A percentile compares a stretch with the other conserved stretches of the same genome.
Conservation (phyloP, 805 yeast species). For the Priceomyces medius region DNA sequence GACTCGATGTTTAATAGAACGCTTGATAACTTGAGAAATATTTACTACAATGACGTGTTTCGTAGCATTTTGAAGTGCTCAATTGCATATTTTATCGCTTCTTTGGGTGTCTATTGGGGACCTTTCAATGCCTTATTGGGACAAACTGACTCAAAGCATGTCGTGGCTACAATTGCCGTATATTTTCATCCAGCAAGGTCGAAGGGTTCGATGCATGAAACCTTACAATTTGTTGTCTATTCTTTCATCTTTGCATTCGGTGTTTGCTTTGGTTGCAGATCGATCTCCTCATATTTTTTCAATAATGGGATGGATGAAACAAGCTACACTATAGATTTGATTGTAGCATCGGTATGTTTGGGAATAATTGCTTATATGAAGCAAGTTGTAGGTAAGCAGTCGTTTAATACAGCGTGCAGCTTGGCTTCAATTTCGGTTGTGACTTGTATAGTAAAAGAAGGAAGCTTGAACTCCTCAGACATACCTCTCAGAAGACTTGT, state of each 20-base stretch:
- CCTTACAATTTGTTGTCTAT: conserved; percentile 57
- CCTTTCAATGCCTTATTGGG: conserved; percentile 56
- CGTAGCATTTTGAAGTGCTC: conserved; percentile 59
- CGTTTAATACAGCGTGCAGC: conserved; percentile 80
- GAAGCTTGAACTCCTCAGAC: conserved; percentile 55
- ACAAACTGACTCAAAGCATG: conserved; percentile 69
- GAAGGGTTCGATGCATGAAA: conserved; percentile 77
- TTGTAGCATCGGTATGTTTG: conserved; percentile 52
- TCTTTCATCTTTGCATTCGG: conserved; percentile 54
- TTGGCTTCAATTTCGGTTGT: conserved; percentile 70
- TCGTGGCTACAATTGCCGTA: conserved; percentile 78
- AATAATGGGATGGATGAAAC: conserved; percentile 45
- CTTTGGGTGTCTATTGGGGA: conserved; percentile 64
- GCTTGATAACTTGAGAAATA: neutral
- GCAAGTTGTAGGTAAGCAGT: conserved; percentile 61
- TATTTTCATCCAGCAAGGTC: conserved; percentile 83
- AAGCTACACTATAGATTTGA: conserved; percentile 54
- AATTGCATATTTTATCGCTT: conserved; percentile 70
- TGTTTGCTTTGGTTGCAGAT: conserved; percentile 53
- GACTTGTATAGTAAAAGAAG: conserved; percentile 72
- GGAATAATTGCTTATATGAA: conserved; percentile 71
- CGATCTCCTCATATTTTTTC: conserved; percentile 47
- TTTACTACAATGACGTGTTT: conserved; percentile 16
- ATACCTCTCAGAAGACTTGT: conserved; percentile 56
- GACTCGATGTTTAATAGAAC: neutral